phyloP scores from a whole-genome alignment of 23 red algal genomes.

The Gracilaria gracilis region DNA sequence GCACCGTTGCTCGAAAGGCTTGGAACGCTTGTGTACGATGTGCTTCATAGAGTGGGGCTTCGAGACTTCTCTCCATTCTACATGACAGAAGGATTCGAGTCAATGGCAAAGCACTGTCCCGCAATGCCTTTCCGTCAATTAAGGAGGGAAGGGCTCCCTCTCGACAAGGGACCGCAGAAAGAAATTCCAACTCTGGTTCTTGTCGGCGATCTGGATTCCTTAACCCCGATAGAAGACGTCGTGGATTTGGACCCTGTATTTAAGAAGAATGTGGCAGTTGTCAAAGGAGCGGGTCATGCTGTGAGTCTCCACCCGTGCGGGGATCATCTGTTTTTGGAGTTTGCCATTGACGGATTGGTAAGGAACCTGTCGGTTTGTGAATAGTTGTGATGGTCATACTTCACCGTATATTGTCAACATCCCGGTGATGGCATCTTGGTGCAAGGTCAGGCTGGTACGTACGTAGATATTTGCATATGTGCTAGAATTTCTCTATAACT shows the following conservation, averaged over 20 bases:
- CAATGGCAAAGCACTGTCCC: background rate
- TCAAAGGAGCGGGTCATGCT: conserved; percentile 16
- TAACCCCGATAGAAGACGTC: background rate
- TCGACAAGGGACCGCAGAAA: background rate
- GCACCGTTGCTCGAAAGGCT: background rate
- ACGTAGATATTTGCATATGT: too few relatives aligned
- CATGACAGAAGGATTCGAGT: background rate
- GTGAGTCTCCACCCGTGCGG: background rate
- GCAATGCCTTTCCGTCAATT: background rate
- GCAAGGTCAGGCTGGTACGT: too few relatives aligned
- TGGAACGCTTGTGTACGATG: background rate
- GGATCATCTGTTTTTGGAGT: background rate
- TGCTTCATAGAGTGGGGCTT: background rate
- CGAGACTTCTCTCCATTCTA: background rate
- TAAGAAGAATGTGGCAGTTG: conserved; percentile 1
- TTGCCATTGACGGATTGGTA: background rate
- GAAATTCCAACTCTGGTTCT: background rate
- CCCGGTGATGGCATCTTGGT: too few relatives aligned
- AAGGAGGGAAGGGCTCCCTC: background rate
- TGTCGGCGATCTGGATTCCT: background rate
- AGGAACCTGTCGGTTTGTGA: background rate
- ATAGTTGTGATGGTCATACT: too few relatives aligned
- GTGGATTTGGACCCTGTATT: conserved; percentile 8
- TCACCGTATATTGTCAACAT: too few relatives aligned
- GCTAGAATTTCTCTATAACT: too few relatives aligned